Conservation (phyloP, 345 rosid genomes). For the rapeseed (Brassica napus) region DNA sequence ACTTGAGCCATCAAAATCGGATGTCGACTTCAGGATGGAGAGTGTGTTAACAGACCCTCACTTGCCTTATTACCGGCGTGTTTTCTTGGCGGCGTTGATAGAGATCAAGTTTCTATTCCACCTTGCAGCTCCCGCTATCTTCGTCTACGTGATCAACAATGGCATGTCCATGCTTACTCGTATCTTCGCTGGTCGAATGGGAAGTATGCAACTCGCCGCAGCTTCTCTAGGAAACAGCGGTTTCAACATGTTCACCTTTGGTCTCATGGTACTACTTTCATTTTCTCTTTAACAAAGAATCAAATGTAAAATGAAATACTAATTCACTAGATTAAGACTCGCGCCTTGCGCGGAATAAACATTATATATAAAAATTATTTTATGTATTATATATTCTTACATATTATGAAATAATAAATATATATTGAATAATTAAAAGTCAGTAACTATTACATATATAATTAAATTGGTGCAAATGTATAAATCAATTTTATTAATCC, state of each 20-base stretch:
- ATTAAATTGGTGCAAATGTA: no score
- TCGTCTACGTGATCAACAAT: slow-evolving; percentile 59
- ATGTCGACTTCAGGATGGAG: slow-evolving; percentile 50
- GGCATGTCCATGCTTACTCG: slow-evolving; percentile 59
- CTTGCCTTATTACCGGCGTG: slow-evolving; percentile 40
- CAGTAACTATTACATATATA: no score
- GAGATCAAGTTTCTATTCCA: slow-evolving; percentile 51
- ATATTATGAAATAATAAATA: no score
- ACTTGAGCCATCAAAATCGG: slow-evolving; percentile 29
- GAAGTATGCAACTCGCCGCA: slow-evolving; percentile 65
- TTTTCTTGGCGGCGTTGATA: slow-evolving; percentile 46
- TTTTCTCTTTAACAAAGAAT: no score
- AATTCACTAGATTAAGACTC: no score
- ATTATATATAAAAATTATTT: no score
- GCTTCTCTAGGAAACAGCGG: slow-evolving; percentile 63
- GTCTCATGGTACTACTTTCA: slow-evolving; percentile 47
- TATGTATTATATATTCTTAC: no score
- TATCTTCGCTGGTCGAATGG: slow-evolving; percentile 63
- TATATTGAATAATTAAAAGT: no score
- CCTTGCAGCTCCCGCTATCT: slow-evolving; percentile 57
- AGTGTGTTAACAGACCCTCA: slow-evolving; percentile 42
- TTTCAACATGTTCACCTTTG: slow-evolving; percentile 50
- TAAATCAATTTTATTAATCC: no score
- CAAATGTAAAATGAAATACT: background rate
- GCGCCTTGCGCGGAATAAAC: no score